Evolutionary conservation across 345 rosid species (phyloP), one percentile per base, ranked within the genome.

Genomic region (Microthlaspi erraticum): DNA sequence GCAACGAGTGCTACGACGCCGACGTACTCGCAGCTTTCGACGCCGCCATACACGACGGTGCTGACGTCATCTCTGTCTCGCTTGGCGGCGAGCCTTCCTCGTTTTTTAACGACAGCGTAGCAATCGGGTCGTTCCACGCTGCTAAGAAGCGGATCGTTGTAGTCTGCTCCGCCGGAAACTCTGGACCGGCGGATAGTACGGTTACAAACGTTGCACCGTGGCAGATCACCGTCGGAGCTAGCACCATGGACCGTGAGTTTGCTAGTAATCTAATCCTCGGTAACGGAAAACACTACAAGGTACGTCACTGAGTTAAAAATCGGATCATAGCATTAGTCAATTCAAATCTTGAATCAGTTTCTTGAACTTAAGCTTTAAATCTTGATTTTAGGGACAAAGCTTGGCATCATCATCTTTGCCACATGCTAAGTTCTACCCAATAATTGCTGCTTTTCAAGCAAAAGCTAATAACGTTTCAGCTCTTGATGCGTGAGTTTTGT

Each of bases 171-270:
- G 96, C 90, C 3, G 97, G 97, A 0, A 94, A 94, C 73, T 80
- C 90, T 5, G 99, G 97, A 20, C 97, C 99, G 8, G 64, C 16
- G 6, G 93, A 81, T 26, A 78, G 74, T 14, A 84, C 93, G 10
- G 95, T 84, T 18, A 8, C 87, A 8, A 94, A 89, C 71, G 55
- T 84, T 2, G 90, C 97, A 1, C 98, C 96, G 0, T 89, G 99
- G 99, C 82, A 71, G 83, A 86, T 94, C 52, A 94, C 96, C 0
- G 97, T 94, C 3, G 97, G 85, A 6, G 97, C 99, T 3, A 94
- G 95, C 66, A 86, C 97, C 11, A 89, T 73, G 81, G 99, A 91
- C 11, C 83, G 97, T 16, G 95, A 86, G 59, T 91, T 94, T 67
- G 85, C 95, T 29, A 88, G 85, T 55, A 70, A 77, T 65, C 85